Evolutionary conservation across 805 yeast genomes (phyloP).

Genomic region (Zygosaccharomyces bailii): DNA sequence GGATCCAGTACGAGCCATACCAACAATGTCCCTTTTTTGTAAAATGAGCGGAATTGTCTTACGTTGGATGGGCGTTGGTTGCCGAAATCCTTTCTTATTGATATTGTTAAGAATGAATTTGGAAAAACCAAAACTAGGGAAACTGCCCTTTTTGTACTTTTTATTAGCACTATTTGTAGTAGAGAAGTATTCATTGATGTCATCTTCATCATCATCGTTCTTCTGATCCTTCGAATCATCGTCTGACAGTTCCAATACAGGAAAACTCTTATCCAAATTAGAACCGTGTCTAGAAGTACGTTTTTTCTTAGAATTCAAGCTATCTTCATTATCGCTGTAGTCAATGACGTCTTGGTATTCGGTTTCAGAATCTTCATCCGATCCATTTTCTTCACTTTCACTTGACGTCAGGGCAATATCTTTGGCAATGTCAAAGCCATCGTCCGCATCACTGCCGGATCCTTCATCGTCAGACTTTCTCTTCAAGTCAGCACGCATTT

Average conservation of each 20-base stretch:
- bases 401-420: slow-evolving; percentile 48
- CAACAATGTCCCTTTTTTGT: slow-evolving; percentile 90
- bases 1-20: slow-evolving; percentile 99
- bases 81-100: slow-evolving; percentile 79
- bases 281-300: slow-evolving; percentile 10
- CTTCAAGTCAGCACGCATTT: slow-evolving; percentile 11
- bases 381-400: slow-evolving; percentile 37
- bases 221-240: slow-evolving; percentile 34
- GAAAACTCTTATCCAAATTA: slow-evolving; percentile 14
- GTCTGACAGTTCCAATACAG: slow-evolving; percentile 49
- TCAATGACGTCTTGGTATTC: slow-evolving; percentile 29
- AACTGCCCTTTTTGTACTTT: slow-evolving; percentile 63
- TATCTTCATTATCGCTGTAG: slow-evolving; percentile 42
- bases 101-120: slow-evolving; percentile 67
- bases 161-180: slow-evolving; percentile 33
- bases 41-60: slow-evolving; percentile 89
- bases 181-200: slow-evolving; percentile 43
- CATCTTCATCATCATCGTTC: slow-evolving; percentile 44
- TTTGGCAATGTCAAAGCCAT: slow-evolving; percentile 55
- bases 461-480: slow-evolving; percentile 15
- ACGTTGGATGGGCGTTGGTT: slow-evolving; percentile 97
- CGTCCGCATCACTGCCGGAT: slow-evolving; percentile 45
- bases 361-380: slow-evolving; percentile 23
- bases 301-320: slow-evolving; percentile 22
- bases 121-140: slow-evolving; percentile 86